Percentiles rank a stretch among this genome's conserved stretches.
Evolutionary conservation across 2,329 filamentous ascomycete genomes (phyloP).

Genomic region (Hortaea werneckii): DNA sequence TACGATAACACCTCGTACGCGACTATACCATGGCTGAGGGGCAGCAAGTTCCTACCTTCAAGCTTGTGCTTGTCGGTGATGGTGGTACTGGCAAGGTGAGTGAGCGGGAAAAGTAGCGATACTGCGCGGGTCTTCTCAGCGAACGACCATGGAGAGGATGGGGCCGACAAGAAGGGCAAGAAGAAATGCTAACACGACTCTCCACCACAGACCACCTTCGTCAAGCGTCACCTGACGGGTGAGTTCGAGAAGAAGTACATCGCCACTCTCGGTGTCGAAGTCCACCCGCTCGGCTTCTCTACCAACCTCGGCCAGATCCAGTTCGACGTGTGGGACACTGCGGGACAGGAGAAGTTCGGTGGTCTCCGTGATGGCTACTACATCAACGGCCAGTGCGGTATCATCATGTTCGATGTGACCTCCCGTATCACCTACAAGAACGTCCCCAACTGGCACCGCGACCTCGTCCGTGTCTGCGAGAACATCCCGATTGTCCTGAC

Average conservation of each 20-base stretch:
- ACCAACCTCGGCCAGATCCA: slow-evolving; percentile 96
- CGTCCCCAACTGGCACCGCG: slow-evolving; percentile 99
- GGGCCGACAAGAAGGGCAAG: slow-evolving; percentile 7
- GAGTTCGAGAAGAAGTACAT: slow-evolving; percentile 99
- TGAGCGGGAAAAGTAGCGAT: slow-evolving; percentile 3
- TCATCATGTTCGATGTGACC: slow-evolving; percentile 99
- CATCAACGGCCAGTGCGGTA: slow-evolving; percentile 99
- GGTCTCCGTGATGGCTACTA: slow-evolving; percentile 99
- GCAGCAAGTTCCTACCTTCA: slow-evolving; percentile 69
- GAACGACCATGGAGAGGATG: neutral
- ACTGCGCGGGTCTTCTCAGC: neutral
- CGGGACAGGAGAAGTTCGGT: slow-evolving; percentile 98
- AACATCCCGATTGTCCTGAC: slow-evolving; percentile 97
- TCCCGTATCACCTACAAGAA: slow-evolving; percentile 99
- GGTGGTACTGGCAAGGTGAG: slow-evolving; percentile 98
- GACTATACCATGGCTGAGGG: slow-evolving; percentile 8
- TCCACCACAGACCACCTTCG: slow-evolving; percentile 81
- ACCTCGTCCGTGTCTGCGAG: slow-evolving; percentile 97
- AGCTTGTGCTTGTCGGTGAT: slow-evolving; percentile 98
- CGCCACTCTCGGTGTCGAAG: slow-evolving; percentile 97
- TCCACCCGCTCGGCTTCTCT: slow-evolving; percentile 94
- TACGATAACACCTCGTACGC: neutral
- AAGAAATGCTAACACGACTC: neutral
- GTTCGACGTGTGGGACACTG: slow-evolving; percentile 99
- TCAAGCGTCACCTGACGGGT: slow-evolving; percentile 99